phyloP scores from a whole-genome alignment of 1,284 basidiomycete species.

The Ganoderma boninense region DNA sequence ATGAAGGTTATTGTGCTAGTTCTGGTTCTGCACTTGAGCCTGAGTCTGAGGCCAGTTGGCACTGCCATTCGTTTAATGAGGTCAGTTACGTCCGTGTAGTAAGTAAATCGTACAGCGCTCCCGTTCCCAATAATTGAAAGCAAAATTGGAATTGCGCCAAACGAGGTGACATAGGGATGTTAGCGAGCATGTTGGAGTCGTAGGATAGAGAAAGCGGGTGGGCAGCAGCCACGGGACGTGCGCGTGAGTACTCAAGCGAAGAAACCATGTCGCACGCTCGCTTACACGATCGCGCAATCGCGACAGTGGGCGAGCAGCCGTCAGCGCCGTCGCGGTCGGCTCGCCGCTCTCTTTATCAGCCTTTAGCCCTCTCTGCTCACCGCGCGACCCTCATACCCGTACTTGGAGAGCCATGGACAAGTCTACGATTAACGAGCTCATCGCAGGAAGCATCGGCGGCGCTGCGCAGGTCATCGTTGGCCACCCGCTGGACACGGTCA shows the following conservation, averaged over 20 bases:
- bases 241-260: background rate
- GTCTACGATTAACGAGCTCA: slow-evolving; percentile 73
- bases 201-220: background rate
- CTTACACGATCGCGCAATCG: slow-evolving; percentile 10
- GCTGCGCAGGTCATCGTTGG: slow-evolving; percentile 87
- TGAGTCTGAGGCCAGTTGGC: background rate
- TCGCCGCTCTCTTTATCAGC: background rate
- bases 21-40: background rate
- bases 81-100: no score
- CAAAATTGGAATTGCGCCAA: background rate
- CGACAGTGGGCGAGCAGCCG: background rate
- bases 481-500: slow-evolving; percentile 89
- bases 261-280: slow-evolving; percentile 1
- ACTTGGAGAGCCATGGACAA: slow-evolving; percentile 34
- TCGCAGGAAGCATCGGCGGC: slow-evolving; percentile 82
- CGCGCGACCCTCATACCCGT: background rate
- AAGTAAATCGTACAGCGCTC: background rate
- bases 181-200: background rate
- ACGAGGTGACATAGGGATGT: background rate
- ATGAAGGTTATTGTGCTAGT: background rate
- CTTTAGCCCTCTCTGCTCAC: background rate
- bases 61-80: no score
- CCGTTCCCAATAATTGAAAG: background rate
- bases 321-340: background rate
- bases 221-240: background rate